phyloP scores from a whole-genome alignment of 352 stramenopile genomes.

The Thalassiosira hispida region DNA sequence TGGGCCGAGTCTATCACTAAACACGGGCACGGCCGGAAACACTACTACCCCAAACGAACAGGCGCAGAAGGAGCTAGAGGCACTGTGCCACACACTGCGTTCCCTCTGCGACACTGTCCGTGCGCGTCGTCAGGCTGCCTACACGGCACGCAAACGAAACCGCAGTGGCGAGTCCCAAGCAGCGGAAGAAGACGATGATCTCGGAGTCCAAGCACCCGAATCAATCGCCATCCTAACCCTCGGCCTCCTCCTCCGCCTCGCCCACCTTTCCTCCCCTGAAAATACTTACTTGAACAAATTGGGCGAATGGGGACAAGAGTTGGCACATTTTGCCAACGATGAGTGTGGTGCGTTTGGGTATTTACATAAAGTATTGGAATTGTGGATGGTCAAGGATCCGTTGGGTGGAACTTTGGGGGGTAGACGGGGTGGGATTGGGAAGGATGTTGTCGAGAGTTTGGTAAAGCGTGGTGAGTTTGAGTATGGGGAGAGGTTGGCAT shows the following conservation, averaged over 20 bases:
- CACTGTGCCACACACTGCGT: slow-evolving; percentile 26
- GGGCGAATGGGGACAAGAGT: slow-evolving; percentile 36
- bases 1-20: neutral
- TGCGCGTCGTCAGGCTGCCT: slow-evolving; percentile 36
- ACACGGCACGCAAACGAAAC: slow-evolving; percentile 5
- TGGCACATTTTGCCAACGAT: slow-evolving; percentile 58
- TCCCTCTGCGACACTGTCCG: slow-evolving; percentile 28
- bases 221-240: slow-evolving; percentile 63
- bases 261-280: slow-evolving; percentile 2
- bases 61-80: slow-evolving; percentile 30
- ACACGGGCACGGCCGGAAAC: neutral
- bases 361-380: slow-evolving; percentile 47
- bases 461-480: slow-evolving; percentile 18
- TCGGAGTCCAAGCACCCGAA: slow-evolving; percentile 42
- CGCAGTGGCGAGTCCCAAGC: neutral
- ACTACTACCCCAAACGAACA: slow-evolving; percentile 1
- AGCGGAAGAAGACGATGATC: slow-evolving; percentile 35
- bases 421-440: neutral
- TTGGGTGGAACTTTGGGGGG: too few species aligned
- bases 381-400: slow-evolving; percentile 38
- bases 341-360: slow-evolving; percentile 67
- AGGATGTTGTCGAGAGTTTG: neutral
- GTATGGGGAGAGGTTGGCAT: slow-evolving; percentile 9
- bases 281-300: slow-evolving; percentile 22
- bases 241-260: slow-evolving; percentile 60